Evolutionary conservation across 345 rosid species (phyloP).

Genomic region (Eucalyptus caleyi): DNA sequence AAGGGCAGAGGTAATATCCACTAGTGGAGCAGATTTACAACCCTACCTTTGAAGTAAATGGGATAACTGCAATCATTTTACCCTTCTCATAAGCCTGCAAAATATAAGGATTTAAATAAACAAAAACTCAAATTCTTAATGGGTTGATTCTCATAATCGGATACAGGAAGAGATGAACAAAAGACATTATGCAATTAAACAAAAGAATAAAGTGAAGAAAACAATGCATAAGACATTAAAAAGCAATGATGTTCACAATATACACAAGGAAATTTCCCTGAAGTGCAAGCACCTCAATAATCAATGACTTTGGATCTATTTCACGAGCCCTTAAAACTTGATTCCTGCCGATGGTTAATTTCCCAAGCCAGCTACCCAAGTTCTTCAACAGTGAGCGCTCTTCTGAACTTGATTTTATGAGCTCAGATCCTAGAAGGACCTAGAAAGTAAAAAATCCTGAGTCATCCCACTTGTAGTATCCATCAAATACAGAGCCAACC

Average conservation of each 20-base stretch:
- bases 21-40: not conserved
- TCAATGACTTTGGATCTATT: constrained; percentile 96
- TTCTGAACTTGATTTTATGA: constrained; percentile 93
- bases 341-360: constrained; percentile 93
- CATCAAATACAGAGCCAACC: not conserved
- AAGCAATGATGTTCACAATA: not conserved
- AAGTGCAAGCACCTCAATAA: constrained; percentile 57
- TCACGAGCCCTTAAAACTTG: constrained; percentile 90
- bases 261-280: not conserved
- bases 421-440: constrained; percentile 98
- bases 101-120: not conserved
- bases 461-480: not conserved
- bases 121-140: not conserved
- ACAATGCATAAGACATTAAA: not conserved
- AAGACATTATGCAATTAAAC: not conserved
- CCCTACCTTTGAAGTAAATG: constrained; percentile 92
- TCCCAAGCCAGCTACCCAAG: constrained; percentile 99
- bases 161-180: not conserved
- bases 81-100: constrained; percentile 97
- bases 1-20: not conserved
- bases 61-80: constrained; percentile 97
- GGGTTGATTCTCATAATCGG: not conserved
- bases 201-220: not conserved
- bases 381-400: constrained; percentile 94
- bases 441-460: constrained; percentile 6